phyloP scores from a whole-genome alignment of 495 filamentous ascomycete species.

The Xylaria venustula region DNA sequence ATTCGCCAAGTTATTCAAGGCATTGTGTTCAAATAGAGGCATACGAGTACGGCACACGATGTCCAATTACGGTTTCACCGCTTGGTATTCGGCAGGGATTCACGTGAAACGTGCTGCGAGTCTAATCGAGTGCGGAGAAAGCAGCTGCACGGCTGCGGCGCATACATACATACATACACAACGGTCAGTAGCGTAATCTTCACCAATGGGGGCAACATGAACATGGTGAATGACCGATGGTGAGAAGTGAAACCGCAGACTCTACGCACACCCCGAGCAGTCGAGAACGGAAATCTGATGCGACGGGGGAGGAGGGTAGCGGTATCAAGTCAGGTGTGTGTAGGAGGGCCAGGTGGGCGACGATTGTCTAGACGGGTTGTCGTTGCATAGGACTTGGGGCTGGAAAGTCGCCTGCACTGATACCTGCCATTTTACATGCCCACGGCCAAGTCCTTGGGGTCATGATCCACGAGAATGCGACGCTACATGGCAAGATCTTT shows the following conservation, averaged over 20 bases:
- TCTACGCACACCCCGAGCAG: constrained; percentile 6
- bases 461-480: constrained; percentile 3
- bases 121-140: not conserved
- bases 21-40: too few species aligned
- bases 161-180: not conserved
- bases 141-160: not conserved
- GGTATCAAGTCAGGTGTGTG: not conserved
- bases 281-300: not conserved
- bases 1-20: too few species aligned
- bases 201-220: not conserved
- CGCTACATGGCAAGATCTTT: not conserved
- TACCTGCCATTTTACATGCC: not conserved
- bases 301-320: not conserved
- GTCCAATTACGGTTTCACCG: not conserved
- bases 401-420: not conserved
- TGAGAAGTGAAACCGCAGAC: not conserved
- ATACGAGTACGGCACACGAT: not conserved
- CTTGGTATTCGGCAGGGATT: not conserved
- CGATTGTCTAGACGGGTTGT: not conserved
- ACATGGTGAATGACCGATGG: not conserved
- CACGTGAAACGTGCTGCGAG: not conserved
- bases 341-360: not conserved
- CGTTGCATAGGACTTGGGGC: not conserved
- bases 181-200: not conserved
- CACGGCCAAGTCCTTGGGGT: not conserved